These are phyloP conservation scores for Syzygium malaccense DNA, from an alignment of 441 rosid genomes.

Conservation along the genomic window DNA sequence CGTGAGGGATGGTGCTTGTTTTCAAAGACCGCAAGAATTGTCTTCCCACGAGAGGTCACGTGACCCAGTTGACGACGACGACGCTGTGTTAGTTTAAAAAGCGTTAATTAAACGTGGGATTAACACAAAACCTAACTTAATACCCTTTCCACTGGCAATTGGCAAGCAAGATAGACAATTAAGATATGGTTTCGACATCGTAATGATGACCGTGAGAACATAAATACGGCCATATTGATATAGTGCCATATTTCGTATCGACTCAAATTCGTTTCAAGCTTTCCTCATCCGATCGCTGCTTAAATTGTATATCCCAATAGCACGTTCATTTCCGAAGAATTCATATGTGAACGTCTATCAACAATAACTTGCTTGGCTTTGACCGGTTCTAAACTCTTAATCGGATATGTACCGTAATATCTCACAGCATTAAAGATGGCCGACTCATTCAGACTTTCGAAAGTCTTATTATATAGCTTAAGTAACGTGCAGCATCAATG, in stretches of 20 bases:
- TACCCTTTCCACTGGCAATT: neutral
- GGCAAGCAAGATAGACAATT: neutral
- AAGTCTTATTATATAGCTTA: neutral
- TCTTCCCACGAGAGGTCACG: neutral
- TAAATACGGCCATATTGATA: no score
- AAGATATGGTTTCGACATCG: neutral
- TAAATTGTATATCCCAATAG: neutral
- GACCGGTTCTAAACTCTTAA: neutral
- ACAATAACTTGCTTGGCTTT: neutral
- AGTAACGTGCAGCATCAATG: neutral
- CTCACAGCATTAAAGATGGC: neutral
- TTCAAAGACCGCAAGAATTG: neutral
- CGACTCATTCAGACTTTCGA: neutral
- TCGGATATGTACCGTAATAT: neutral
- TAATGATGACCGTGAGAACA: neutral
- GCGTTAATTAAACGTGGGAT: neutral
- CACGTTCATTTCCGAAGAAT: neutral
- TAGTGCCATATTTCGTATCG: neutral
- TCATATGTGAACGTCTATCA: neutral
- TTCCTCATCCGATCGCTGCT: neutral
- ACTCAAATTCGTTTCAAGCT: neutral
- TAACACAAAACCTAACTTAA: neutral
- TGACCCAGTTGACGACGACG: neutral
- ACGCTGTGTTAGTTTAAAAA: neutral
- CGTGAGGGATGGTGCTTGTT: neutral